A percentile compares a stretch with the other conserved stretches of the same genome.
Conservation (phyloP, 2,329 filamentous ascomycete species). For the Cladosporium colombiae region DNA sequence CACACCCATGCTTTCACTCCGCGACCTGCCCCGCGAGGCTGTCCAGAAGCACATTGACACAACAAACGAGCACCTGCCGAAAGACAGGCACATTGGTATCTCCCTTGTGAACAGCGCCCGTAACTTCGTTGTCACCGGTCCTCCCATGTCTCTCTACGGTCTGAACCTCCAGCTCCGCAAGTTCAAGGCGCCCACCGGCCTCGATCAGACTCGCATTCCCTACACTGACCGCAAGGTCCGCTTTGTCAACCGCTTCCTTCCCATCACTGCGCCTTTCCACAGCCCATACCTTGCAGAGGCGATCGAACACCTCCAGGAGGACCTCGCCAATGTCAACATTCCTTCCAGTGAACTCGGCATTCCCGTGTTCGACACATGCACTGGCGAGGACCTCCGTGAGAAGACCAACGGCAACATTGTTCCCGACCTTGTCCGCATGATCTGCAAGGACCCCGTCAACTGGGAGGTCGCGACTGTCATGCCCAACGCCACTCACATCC, state of each 20-base stretch:
- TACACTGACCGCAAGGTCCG: slow-evolving; percentile 95
- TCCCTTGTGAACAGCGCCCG: slow-evolving; percentile 95
- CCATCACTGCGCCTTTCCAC: slow-evolving; percentile 97
- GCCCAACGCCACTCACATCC: slow-evolving; percentile 84
- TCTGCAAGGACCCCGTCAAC: slow-evolving; percentile 89
- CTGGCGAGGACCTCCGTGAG: slow-evolving; percentile 77
- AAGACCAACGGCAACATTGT: slow-evolving; percentile 72
- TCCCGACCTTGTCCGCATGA: slow-evolving; percentile 83
- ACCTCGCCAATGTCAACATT: slow-evolving; percentile 80
- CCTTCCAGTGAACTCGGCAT: slow-evolving; percentile 73
- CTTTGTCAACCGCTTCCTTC: slow-evolving; percentile 94
- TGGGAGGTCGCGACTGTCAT: slow-evolving; percentile 97
- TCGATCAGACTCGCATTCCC: slow-evolving; percentile 92
- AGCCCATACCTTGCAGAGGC: slow-evolving; percentile 88
- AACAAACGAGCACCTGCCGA: slow-evolving; percentile 92
- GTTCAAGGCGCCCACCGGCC: slow-evolving; percentile 94
- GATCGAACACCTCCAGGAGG: slow-evolving; percentile 78
- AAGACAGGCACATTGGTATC: slow-evolving; percentile 90
- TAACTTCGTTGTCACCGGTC: slow-evolving; percentile 95
- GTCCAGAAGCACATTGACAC: slow-evolving; percentile 96
- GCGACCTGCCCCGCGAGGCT: slow-evolving; percentile 81
- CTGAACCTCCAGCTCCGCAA: slow-evolving; percentile 93
- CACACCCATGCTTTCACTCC: slow-evolving; percentile 96
- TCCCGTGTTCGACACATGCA: slow-evolving; percentile 86
- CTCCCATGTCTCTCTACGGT: slow-evolving; percentile 93